These are phyloP conservation scores for Penicillium alfredii DNA, from an alignment of 495 filamentous ascomycete species.

Conservation along the genomic window DNA sequence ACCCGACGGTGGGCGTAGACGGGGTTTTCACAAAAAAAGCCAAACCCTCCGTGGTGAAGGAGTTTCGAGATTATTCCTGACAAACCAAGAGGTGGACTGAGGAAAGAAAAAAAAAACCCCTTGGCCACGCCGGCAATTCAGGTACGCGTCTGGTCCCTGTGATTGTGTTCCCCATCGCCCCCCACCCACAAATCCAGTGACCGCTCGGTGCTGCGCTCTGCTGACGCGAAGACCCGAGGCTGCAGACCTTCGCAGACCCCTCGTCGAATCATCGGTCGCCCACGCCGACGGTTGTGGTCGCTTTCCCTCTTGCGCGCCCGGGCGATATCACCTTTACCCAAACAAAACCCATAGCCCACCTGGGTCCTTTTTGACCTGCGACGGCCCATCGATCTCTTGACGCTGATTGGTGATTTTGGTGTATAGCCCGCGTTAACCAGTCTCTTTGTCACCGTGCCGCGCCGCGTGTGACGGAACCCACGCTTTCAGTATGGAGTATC, in stretches of 20 bases:
- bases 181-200: slow-evolving; percentile 40
- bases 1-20: slow-evolving; percentile 33
- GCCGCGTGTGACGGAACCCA: slow-evolving; percentile 28
- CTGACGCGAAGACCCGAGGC: slow-evolving; percentile 38
- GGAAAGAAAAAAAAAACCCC: slow-evolving; percentile 6
- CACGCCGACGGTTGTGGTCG: slow-evolving; percentile 21
- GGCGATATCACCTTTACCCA: slow-evolving; percentile 25
- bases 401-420: slow-evolving; percentile 15
- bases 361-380: slow-evolving; percentile 7
- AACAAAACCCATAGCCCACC: slow-evolving; percentile 15
- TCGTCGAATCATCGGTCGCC: slow-evolving; percentile 40
- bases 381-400: slow-evolving; percentile 3
- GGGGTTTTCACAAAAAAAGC: slow-evolving; percentile 36
- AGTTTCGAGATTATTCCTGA: slow-evolving; percentile 26
- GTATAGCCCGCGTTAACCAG: slow-evolving; percentile 17
- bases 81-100: slow-evolving; percentile 19
- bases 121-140: slow-evolving; percentile 17
- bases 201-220: slow-evolving; percentile 37
- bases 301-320: slow-evolving; percentile 26
- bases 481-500: slow-evolving; percentile 47
- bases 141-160: slow-evolving; percentile 34
- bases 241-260: slow-evolving; percentile 34
- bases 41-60: slow-evolving; percentile 27
- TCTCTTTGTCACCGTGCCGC: slow-evolving; percentile 20
- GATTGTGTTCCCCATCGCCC: slow-evolving; percentile 16